Conservation (phyloP, 257 asterid genomes). For the Nicotiana paniculata region DNA sequence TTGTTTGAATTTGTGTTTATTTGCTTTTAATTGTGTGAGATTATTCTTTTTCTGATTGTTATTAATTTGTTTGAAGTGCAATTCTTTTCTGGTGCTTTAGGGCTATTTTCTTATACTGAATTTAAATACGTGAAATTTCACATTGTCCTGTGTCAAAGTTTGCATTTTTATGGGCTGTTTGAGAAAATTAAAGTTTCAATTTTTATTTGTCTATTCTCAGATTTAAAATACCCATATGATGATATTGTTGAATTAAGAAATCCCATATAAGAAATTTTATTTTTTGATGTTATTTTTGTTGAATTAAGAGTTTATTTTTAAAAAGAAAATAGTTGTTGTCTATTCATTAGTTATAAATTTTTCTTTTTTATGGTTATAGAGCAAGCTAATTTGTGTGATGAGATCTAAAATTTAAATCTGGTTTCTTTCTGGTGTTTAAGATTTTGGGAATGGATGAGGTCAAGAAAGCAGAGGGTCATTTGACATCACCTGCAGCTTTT, state of each 20-base stretch:
- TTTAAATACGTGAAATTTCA: neutral
- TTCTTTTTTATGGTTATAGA: neutral
- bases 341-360: neutral
- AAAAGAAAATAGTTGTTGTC: neutral
- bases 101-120: neutral
- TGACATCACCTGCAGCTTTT: slow-evolving; percentile 86
- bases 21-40: neutral
- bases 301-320: neutral
- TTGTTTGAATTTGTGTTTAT: neutral
- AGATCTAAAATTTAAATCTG: neutral
- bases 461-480: slow-evolving; percentile 40
- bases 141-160: neutral
- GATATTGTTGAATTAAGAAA: neutral
- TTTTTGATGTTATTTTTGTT: neutral
- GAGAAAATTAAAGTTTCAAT: neutral
- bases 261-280: neutral
- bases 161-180: no score
- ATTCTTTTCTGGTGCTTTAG: neutral
- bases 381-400: neutral
- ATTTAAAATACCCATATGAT: neutral
- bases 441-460: slow-evolving; percentile 50
- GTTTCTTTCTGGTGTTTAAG: slow-evolving; percentile 13
- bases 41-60: neutral
- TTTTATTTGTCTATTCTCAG: neutral
- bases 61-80: neutral